Percentiles rank a stretch among this genome's conserved stretches.
Evolutionary conservation across 768 basidiomycete genomes (phyloP).

Genomic region (Rhizopogon rudus): DNA sequence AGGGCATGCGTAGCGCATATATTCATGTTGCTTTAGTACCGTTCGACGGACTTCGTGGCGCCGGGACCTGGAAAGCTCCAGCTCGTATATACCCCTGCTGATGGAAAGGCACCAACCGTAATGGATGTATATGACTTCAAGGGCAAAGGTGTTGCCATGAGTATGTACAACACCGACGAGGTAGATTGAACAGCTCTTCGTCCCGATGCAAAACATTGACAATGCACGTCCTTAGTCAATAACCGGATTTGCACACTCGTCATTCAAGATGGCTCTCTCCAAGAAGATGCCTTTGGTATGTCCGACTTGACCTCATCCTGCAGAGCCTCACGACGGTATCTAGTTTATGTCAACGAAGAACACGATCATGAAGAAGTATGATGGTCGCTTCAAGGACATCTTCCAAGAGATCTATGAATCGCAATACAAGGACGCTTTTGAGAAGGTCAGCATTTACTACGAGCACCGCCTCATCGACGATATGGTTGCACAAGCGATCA

Average conservation of each 20-base stretch:
- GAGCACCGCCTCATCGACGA: constrained; percentile 97
- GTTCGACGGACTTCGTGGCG: constrained; percentile 88
- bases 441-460: constrained; percentile 73
- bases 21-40: constrained; percentile 52
- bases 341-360: constrained; percentile 98
- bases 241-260: constrained; percentile 91
- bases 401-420: constrained; percentile 94
- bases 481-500: constrained; percentile 98
- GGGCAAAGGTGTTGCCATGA: constrained; percentile 87
- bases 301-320: constrained; percentile 6
- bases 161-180: constrained; percentile 99
- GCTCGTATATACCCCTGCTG: constrained; percentile 80
- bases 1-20: constrained; percentile 7
- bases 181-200: constrained; percentile 30
- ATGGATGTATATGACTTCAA: constrained; percentile 94
- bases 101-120: constrained; percentile 60
- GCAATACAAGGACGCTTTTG: constrained; percentile 69
- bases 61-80: constrained; percentile 93
- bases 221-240: constrained; percentile 56
- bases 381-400: constrained; percentile 98
- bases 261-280: constrained; percentile 90
- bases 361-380: constrained; percentile 96
- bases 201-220: neutral
- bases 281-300: constrained; percentile 76
- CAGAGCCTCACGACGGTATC: neutral